Base-by-base conservation (phyloP, 225 moss, liverwort and hornwort genomes). In the Asterella californica region DNA sequence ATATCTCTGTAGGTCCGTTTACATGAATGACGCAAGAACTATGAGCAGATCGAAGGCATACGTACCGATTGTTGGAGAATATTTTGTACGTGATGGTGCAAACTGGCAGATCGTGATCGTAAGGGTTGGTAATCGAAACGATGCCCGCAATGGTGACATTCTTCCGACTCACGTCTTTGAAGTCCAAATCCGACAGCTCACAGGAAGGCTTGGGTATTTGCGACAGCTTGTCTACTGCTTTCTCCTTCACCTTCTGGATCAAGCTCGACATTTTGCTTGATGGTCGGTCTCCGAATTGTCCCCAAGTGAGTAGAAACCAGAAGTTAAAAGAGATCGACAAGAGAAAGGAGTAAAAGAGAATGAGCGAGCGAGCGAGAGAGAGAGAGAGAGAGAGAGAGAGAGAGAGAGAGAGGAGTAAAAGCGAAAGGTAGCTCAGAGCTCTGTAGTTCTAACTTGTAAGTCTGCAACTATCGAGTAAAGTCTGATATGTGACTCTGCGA, bases 31-130 rank as follows among this genome's bases (percentile, higher is more conserved):
- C n/a, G n/a, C n/a, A 19, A 33, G 15, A 65, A 10, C 32, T 4
- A 64, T 10, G 64, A 64, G 15, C 5, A 3, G 7, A 34, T 10
- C 32, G 59, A 29, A 32, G 22, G 36, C 19, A 34, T 18, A 18
- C 79, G 38, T 59, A 93, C 96, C 79, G 82, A 36, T 89, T 84
- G 32, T 87, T 83, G 53, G 92, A 91, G 24, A 90, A 85, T 29
- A 96, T 87, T 37, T 89, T 94, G 81, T 92, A 96, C 0, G 91
- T 90, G 78, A 96, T 80, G 24, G 82, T 84, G 7, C 87, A 29
- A 24, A 96, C 83, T 15, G 96, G 96, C 84, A 96, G 78, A 9
- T 92, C 92, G 64, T 96, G 96, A 25, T 94, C 91, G 68, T 92
- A 96, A 0, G 96, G 96, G 77, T 96, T 96, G 25, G 81, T 65